Evolutionary conservation across 1,284 basidiomycete species (phyloP).

Genomic region (Pseudozyma thailandica): DNA sequence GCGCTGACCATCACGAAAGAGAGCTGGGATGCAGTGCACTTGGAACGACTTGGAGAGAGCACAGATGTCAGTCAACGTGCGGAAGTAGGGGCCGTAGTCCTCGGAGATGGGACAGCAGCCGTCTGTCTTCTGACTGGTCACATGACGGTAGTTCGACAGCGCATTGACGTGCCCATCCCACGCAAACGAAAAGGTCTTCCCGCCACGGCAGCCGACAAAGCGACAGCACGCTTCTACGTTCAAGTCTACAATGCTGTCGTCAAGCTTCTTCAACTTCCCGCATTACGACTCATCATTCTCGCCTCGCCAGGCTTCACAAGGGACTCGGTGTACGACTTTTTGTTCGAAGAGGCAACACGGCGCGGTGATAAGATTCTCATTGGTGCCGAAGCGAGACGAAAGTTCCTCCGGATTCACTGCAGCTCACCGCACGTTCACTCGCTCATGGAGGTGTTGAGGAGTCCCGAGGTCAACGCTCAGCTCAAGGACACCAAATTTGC

Average conservation of each 20-base stretch:
- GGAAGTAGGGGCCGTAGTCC: conserved; percentile 94
- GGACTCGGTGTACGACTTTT: conserved; percentile 85
- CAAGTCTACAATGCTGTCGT: conserved; percentile 87
- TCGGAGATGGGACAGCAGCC: conserved; percentile 88
- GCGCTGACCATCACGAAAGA: conserved; percentile 90
- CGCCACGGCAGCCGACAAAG: conserved; percentile 57
- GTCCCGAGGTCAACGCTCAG: conserved; percentile 76
- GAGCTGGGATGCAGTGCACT: conserved; percentile 88
- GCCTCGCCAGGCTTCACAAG: conserved; percentile 96
- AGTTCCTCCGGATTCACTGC: conserved; percentile 90
- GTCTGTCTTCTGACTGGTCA: conserved; percentile 95
- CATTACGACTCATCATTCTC: conserved; percentile 89
- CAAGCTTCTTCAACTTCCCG: conserved; percentile 85
- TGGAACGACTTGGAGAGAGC: conserved; percentile 84
- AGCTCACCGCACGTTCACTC: conserved; percentile 95
- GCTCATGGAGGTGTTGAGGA: conserved; percentile 90
- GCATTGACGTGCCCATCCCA: conserved; percentile 89
- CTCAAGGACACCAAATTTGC: conserved; percentile 98
- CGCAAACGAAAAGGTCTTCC: conserved; percentile 74
- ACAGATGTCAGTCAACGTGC: conserved; percentile 91
- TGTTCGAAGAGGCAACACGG: conserved; percentile 69
- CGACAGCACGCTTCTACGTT: conserved; percentile 77
- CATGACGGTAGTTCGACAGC: conserved; percentile 93
- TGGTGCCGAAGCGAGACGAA: conserved; percentile 77
- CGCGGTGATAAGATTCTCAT: conserved; percentile 83